Percentiles rank a stretch among this genome's conserved stretches.
Evolutionary conservation across 2,329 filamentous ascomycete species (phyloP).

Genomic region (Fusarium acutatum): DNA sequence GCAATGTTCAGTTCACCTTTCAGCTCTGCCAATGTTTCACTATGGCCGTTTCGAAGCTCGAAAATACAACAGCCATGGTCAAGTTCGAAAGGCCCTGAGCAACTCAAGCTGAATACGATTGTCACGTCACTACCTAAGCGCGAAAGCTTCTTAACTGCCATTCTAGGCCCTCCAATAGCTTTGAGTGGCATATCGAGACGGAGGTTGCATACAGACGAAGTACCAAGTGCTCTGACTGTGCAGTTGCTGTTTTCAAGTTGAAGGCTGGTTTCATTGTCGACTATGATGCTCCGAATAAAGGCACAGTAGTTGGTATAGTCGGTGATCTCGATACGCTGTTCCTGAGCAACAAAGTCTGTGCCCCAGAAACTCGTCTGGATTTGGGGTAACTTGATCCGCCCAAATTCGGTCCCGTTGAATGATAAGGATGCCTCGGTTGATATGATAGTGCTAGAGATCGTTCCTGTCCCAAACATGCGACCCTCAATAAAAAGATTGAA

Average conservation of each 20-base stretch:
- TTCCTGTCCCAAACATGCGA: slow-evolving; percentile 43
- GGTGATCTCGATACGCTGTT: slow-evolving; percentile 43
- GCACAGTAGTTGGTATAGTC: slow-evolving; percentile 42
- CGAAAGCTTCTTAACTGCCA: slow-evolving; percentile 35
- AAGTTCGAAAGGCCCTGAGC: slow-evolving; percentile 45
- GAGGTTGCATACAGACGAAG: slow-evolving; percentile 35
- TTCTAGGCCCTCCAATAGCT: slow-evolving; percentile 40
- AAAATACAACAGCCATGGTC: slow-evolving; percentile 44
- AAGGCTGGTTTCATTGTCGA: slow-evolving; percentile 40
- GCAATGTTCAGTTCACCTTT: slow-evolving; percentile 43
- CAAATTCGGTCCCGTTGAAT: slow-evolving; percentile 43
- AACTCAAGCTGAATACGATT: slow-evolving; percentile 39
- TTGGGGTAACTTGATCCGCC: slow-evolving; percentile 44
- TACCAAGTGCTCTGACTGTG: slow-evolving; percentile 38
- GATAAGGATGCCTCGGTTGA: slow-evolving; percentile 43
- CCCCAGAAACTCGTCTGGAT: slow-evolving; percentile 42
- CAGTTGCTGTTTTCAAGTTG: slow-evolving; percentile 44
- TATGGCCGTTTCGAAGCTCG: slow-evolving; percentile 42
- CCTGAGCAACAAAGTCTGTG: slow-evolving; percentile 36
- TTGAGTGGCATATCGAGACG: slow-evolving; percentile 37
- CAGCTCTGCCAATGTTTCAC: slow-evolving; percentile 40
- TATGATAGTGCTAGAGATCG: slow-evolving; percentile 43
- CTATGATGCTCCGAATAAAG: slow-evolving; percentile 45
- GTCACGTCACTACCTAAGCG: slow-evolving; percentile 26
- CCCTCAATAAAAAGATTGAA: slow-evolving; percentile 44